Evolutionary conservation across 2,329 filamentous ascomycete species (phyloP), one percentile per base, ranked within the genome.

Genomic region (Setomelanomma holmii): DNA sequence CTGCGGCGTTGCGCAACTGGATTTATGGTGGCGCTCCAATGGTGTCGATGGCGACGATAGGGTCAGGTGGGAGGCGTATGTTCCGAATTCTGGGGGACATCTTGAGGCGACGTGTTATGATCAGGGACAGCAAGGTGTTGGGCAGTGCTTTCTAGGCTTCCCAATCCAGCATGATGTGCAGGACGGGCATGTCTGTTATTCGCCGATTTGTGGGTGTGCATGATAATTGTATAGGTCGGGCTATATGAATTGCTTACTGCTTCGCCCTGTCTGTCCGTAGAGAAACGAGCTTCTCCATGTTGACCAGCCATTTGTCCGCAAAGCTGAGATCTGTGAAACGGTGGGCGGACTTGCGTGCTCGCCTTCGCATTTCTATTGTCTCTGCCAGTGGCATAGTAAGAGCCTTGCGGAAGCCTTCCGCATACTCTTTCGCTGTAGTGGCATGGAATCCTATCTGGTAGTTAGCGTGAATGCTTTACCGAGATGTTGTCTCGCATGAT

Each of bases 291-390:
- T 82, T 84, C 67, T 89, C 86, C 80, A 96, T 84, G 73, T 96
- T 85, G 23, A 75, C 75, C 38, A 90, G 76, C 93, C 95, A 99
- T 61, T 86, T 88, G 63, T 82, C 82, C 1, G 84, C 87, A 77
- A 99, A 99, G 53, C 89, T 89, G 64, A 89, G 87, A 68, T 97
- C 93, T 0, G 90, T 93, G 70, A 99, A 99, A 40, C 95, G 81
- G 75, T 85, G 84, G 1, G 93, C 90, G 5, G 91, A 96, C 63
- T 84, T 79, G 33, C 92, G 83, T 0, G 95, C 93, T 51, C 93
- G 81, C 24, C 82, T 74, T 19, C 95, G 84, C 80, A 96, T 90
- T 0, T 84, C 86, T 14, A 93, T 75, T 17, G 88, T 89, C 55
- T 96, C 85, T 12, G 76, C 65, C 0, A 76, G 75, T 10, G 86